Evolutionary conservation across 2,329 filamentous ascomycete species (phyloP), one percentile per base, ranked within the genome.

Genomic region (Microcyclospora pomicola): DNA sequence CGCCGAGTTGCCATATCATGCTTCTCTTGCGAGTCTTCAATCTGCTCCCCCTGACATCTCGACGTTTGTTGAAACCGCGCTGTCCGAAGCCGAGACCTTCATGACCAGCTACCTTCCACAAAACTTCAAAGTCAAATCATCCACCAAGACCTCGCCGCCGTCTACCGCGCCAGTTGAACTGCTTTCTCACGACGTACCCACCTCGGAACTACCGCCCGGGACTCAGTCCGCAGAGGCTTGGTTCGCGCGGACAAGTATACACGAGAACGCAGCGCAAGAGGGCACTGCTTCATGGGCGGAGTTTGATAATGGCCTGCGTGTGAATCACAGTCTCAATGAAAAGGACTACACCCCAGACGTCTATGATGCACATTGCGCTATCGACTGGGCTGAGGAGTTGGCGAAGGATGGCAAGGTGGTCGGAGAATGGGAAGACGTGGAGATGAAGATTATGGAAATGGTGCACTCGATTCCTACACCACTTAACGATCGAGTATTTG

Each of bases 401-500:
- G 39, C 42, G 27, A 15, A 19, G 10, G 3, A 33, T 3, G 45
- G 44, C 3, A 48, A 47, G 32, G 47, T 39, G 6, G 41, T 49
- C 16, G 53, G 51, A 11, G 47, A 38, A 11, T 61, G 54, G 52
- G 40, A 49, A n/a, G 53, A 59, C 2, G 51, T 66, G 6, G 49
- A 56, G 5, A 58, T 65, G 53, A 51, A 52, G 19, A 61, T 81
- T 15, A 69, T 71, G 44, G 76, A 83, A 60, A 80, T 81, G 67
- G 69, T 69, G 39, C 80, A 85, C 55, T 64, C 65, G 33, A 66
- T 85, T 27, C 70, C 71, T 0, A 61, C 65, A 2, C 66, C 73
- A n/a, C 62, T 84, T 6, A 66, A 68, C 41, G 70, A 77, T 44
- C 73, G 81, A 35, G 69, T 73, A 2, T 86, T 85, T 47, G 69